These are phyloP conservation scores for Crassisporium funariophilum DNA, from an alignment of 768 basidiomycete species.

Conservation along the genomic window DNA sequence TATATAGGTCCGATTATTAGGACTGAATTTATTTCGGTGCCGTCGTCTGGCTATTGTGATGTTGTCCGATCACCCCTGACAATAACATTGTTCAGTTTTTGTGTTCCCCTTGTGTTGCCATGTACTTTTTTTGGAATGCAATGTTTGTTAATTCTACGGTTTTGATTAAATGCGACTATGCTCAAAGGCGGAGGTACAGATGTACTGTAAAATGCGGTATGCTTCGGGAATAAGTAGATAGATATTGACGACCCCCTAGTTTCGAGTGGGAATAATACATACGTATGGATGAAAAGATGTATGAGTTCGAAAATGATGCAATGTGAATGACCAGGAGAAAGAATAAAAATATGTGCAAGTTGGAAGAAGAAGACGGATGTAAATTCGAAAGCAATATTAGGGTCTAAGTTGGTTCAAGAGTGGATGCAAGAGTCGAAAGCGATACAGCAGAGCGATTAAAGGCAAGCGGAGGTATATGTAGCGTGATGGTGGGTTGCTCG, in stretches of 20 bases:
- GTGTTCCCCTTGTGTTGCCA: no score
- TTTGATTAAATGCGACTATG: no score
- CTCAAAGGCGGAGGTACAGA: no score
- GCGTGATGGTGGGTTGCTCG: conserved; percentile 4
- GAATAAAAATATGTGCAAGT: conserved; percentile 26
- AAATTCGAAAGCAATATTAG: conserved; percentile 20
- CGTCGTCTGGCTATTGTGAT: neutral
- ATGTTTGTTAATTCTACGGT: no score
- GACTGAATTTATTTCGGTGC: neutral
- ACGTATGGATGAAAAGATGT: neutral
- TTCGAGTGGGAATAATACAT: neutral
- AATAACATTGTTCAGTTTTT: conserved; percentile 10
- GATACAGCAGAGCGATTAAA: conserved; percentile 41
- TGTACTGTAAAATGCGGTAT: neutral
- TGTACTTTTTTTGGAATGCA: no score
- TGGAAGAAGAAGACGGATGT: conserved; percentile 11
- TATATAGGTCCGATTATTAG: conserved; percentile 16
- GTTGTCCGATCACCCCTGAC: conserved; percentile 17
- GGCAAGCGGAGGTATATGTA: conserved; percentile 12
- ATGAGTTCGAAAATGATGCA: conserved; percentile 26
- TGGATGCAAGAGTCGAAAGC: conserved; percentile 34
- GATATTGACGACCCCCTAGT: conserved; percentile 9
- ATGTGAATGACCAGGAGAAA: conserved; percentile 21
- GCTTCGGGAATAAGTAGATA: no score
- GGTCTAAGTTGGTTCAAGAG: conserved; percentile 23